Evolutionary conservation across 345 rosid genomes (phyloP).

Genomic region (Hypericum perforatum): DNA sequence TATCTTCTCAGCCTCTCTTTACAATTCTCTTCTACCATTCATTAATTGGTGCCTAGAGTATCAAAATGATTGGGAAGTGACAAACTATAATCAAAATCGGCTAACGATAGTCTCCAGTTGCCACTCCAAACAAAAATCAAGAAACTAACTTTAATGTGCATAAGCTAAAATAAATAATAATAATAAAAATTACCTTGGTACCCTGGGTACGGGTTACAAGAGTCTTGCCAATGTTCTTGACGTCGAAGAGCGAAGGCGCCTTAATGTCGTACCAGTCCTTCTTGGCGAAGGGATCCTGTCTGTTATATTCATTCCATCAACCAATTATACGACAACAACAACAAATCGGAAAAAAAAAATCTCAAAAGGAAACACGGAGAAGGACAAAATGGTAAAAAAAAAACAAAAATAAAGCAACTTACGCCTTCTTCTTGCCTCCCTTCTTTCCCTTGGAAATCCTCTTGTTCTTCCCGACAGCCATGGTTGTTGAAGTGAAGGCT

Average conservation of each 20-base stretch:
- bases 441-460: constrained; percentile 49
- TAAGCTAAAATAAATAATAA: too few species aligned
- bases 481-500: constrained; percentile 7
- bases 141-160: too few species aligned
- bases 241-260: constrained; percentile 38
- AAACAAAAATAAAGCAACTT: constrained; percentile 9
- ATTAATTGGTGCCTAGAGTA: too few species aligned
- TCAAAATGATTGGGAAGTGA: too few species aligned
- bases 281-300: constrained; percentile 44
- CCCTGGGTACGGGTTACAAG: constrained; percentile 50
- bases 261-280: constrained; percentile 55
- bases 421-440: constrained; percentile 56
- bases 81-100: too few species aligned
- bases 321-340: neutral
- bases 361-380: neutral
- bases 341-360: neutral
- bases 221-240: constrained; percentile 43
- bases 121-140: too few species aligned
- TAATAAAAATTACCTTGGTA: constrained; percentile 28
- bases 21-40: too few species aligned
- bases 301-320: constrained; percentile 10
- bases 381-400: neutral
- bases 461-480: constrained; percentile 51
- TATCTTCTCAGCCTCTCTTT: too few species aligned
- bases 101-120: too few species aligned